These are phyloP conservation scores for Linderniella brevidens DNA, from an alignment of 257 asterid genomes.

Conservation along the genomic window DNA sequence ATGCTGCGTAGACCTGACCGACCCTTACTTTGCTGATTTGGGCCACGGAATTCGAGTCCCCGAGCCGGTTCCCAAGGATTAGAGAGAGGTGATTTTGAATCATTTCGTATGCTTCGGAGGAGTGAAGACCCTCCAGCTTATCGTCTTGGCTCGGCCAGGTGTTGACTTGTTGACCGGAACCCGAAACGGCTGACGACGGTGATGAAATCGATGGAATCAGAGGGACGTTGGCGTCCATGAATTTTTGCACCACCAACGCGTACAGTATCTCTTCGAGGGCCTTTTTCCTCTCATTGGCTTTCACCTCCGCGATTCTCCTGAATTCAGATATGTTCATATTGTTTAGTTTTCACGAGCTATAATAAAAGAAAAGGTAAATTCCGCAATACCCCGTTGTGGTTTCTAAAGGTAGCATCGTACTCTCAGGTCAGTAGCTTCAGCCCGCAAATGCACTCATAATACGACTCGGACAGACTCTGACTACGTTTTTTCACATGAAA, in stretches of 20 bases:
- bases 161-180: constrained; percentile 39
- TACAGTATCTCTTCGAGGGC: constrained; percentile 84
- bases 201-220: constrained; percentile 40
- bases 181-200: constrained; percentile 19
- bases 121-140: constrained; percentile 50
- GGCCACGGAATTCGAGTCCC: constrained; percentile 32
- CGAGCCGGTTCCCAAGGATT: constrained; percentile 56
- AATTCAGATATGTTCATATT: constrained; percentile 7
- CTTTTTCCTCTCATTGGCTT: constrained; percentile 71
- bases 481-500: too few species aligned
- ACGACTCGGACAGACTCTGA: too few species aligned
- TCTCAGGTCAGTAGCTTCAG: too few species aligned
- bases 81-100: constrained; percentile 76
- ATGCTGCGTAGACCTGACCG: constrained; percentile 94
- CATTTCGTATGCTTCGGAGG: constrained; percentile 88
- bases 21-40: constrained; percentile 70
- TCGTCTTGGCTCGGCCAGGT: constrained; percentile 45
- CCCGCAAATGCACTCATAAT: too few species aligned
- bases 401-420: too few species aligned
- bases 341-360: background rate
- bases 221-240: constrained; percentile 71
- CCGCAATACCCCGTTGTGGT: too few species aligned
- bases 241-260: constrained; percentile 74
- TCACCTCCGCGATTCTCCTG: constrained; percentile 94
- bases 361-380: too few species aligned